A percentile compares a stretch with the other conserved stretches of the same genome.
phyloP scores from a whole-genome alignment of 2,329 filamentous ascomycete species.

The Chrysoporthe puriensis region DNA sequence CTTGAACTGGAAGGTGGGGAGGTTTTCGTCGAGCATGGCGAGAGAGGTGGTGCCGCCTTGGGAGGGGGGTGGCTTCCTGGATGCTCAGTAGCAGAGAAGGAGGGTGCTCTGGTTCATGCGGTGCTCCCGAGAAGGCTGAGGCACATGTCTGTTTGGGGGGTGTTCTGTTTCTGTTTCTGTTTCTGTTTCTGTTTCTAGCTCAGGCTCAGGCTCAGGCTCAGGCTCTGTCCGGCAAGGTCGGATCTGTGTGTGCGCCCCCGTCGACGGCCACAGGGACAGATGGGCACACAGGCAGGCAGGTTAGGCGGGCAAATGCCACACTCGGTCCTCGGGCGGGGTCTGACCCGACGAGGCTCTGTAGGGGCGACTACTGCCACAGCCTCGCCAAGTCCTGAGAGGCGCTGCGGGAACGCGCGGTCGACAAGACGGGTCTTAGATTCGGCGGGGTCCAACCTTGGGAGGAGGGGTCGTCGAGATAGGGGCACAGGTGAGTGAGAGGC shows the following conservation, averaged over 20 bases:
- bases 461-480: not conserved
- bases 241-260: not conserved
- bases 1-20: conserved; percentile 71
- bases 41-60: not conserved
- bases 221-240: not conserved
- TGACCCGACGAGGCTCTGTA: not conserved
- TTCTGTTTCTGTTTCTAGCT: not conserved
- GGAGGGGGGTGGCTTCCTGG: conserved; percentile 5
- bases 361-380: not conserved
- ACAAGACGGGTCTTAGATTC: not conserved
- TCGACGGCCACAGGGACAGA: not conserved
- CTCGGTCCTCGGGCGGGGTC: too few species aligned
- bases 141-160: not conserved
- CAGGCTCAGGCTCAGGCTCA: too few species aligned
- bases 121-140: not conserved
- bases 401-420: not conserved
- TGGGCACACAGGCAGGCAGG: not conserved
- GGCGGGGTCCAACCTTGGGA: not conserved
- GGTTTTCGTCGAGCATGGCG: conserved; percentile 87
- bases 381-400: not conserved
- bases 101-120: not conserved
- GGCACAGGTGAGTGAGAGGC: not conserved
- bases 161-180: too few species aligned
- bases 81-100: not conserved
- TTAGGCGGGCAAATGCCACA: not conserved